These are phyloP conservation scores for Aureococcus anophagefferens DNA, from an alignment of 108 stramenopile species.

Conservation along the genomic window DNA sequence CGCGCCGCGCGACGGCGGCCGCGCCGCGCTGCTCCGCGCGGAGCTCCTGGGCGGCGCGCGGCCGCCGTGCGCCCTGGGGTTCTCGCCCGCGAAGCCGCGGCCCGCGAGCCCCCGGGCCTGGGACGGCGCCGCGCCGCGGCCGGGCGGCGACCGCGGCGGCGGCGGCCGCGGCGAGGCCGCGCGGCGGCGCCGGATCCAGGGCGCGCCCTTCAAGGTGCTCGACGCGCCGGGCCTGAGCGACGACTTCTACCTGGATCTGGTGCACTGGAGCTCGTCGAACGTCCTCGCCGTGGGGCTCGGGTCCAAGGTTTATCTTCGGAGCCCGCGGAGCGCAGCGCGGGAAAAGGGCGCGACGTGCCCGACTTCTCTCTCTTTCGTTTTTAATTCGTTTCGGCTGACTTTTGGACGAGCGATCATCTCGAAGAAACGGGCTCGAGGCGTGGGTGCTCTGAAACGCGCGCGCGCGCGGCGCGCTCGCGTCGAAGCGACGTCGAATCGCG, in stretches of 20 bases:
- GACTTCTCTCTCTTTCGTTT: too few species aligned
- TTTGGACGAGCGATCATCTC: too few species aligned
- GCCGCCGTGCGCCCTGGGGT: too few species aligned
- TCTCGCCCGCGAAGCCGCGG: too few species aligned
- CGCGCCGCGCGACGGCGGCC: too few species aligned
- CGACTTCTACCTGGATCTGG: constrained; percentile 96
- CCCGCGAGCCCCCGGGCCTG: too few species aligned
- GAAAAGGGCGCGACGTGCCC: constrained; percentile 83
- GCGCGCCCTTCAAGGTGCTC: constrained; percentile 94
- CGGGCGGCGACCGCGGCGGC: too few species aligned
- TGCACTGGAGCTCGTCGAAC: constrained; percentile 88
- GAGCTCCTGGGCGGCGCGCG: not conserved
- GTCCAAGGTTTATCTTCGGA: constrained; percentile 83
- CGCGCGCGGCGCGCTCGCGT: not conserved
- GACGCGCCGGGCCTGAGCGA: constrained; percentile 95
- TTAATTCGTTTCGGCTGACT: constrained; percentile 38
- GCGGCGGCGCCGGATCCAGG: constrained; percentile 64
- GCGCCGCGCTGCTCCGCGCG: not conserved
- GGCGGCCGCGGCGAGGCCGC: too few species aligned
- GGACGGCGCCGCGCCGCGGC: too few species aligned
- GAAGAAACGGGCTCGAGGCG: not conserved
- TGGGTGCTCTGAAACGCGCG: not conserved
- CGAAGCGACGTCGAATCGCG: not conserved
- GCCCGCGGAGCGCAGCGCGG: constrained; percentile 74
- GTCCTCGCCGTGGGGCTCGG: constrained; percentile 96